phyloP scores from a whole-genome alignment of 768 basidiomycete species.

The Psilocybe cubensis region DNA sequence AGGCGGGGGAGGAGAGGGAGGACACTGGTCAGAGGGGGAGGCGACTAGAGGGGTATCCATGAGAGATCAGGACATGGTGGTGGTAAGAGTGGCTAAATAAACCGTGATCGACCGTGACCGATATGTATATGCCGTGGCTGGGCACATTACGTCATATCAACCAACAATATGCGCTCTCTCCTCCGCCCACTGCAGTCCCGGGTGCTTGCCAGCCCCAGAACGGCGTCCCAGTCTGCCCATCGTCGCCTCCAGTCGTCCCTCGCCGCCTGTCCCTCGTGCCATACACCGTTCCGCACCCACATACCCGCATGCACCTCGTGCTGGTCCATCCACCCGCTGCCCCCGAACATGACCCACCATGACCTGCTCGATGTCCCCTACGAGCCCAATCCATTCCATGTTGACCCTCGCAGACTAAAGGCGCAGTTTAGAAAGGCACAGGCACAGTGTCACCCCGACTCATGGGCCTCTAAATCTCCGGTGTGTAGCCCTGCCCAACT shows the following conservation, averaged over 20 bases:
- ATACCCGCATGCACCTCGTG: constrained; percentile 81
- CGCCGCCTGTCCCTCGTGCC: constrained; percentile 66
- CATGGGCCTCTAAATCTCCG: constrained; percentile 71
- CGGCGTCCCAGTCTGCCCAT: background rate
- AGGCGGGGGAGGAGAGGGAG: constrained; percentile 31
- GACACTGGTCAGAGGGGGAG: constrained; percentile 8
- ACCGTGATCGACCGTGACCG: background rate
- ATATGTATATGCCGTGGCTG: background rate
- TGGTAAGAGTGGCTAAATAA: background rate
- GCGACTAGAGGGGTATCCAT: constrained; percentile 12
- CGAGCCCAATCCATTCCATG: constrained; percentile 68
- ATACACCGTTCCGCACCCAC: constrained; percentile 56
- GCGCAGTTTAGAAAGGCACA: constrained; percentile 73
- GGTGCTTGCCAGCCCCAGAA: background rate
- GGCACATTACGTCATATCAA: constrained; percentile 13
- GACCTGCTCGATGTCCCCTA: constrained; percentile 68
- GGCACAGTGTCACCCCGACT: constrained; percentile 83
- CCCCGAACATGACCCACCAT: constrained; percentile 60
- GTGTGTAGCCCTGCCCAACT: constrained; percentile 39
- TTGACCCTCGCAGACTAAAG: constrained; percentile 66
- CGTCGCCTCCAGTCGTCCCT: constrained; percentile 5
- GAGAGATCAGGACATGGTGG: constrained; percentile 11
- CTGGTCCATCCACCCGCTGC: constrained; percentile 63
- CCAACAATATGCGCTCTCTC: constrained; percentile 8
- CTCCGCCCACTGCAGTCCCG: constrained; percentile 8